Percentiles rank a stretch among this genome's conserved stretches.
Evolutionary conservation across 108 stramenopile genomes (phyloP).

Genomic region (Discostella stelligeroides): DNA sequence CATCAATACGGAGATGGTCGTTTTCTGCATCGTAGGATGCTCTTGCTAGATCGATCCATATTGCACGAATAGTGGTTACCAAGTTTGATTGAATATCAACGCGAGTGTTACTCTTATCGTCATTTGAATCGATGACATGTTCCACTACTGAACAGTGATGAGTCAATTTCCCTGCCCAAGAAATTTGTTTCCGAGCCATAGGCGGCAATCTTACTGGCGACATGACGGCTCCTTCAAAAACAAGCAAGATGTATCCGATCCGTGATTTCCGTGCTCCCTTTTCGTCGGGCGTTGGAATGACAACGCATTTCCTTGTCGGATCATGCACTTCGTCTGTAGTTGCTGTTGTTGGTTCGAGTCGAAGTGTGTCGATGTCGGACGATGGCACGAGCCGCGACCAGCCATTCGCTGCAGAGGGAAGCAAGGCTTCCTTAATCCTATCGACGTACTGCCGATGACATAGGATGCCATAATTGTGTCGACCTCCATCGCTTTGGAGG

Average conservation of each 20-base stretch:
- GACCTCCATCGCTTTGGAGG: background rate
- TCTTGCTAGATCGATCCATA: constrained; percentile 23
- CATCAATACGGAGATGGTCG: constrained; percentile 38
- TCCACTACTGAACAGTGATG: constrained; percentile 15
- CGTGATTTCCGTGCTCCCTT: constrained; percentile 39
- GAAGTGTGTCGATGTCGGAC: background rate
- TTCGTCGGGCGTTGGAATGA: constrained; percentile 31
- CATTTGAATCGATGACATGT: background rate
- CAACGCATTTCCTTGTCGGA: constrained; percentile 9
- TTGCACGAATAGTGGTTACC: constrained; percentile 1
- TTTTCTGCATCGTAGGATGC: constrained; percentile 21
- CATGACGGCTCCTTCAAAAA: constrained; percentile 15
- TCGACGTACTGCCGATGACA: constrained; percentile 46
- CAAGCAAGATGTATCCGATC: constrained; percentile 32
- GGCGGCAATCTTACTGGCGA: constrained; percentile 43
- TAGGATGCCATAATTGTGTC: constrained; percentile 34
- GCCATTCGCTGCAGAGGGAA: constrained; percentile 9
- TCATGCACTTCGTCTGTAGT: background rate
- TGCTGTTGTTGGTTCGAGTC: background rate
- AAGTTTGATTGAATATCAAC: constrained; percentile 18
- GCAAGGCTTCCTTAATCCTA: constrained; percentile 36
- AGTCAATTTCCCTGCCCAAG: constrained; percentile 52
- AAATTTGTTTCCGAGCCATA: constrained; percentile 58
- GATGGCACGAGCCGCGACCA: constrained; percentile 24
- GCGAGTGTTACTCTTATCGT: constrained; percentile 5